These are phyloP conservation scores for Schizopora paradoxa DNA, from an alignment of 1,284 basidiomycete species.

Conservation along the genomic window DNA sequence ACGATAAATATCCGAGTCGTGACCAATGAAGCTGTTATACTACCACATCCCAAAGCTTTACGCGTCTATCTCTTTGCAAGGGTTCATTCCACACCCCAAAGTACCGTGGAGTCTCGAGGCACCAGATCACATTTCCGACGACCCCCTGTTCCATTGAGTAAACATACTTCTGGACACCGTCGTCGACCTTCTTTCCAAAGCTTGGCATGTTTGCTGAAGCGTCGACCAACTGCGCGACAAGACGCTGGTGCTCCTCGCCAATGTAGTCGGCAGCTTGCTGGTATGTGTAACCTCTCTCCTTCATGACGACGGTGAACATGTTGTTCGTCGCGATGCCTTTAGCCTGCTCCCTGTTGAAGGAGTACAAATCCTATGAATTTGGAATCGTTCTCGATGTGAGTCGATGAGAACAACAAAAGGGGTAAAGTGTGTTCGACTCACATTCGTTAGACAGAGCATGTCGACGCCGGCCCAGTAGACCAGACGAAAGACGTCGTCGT, in stretches of 20 bases:
- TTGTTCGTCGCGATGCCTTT: conserved; percentile 48
- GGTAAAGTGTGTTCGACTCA: too few relatives aligned
- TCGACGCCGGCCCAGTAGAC: conserved; percentile 57
- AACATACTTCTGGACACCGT: conserved; percentile 29
- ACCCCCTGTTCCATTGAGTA: conserved; percentile 34
- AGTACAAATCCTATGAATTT: conserved; percentile 49
- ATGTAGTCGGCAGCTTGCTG: conserved; percentile 58
- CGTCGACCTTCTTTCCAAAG: conserved; percentile 28
- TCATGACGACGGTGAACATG: conserved; percentile 55
- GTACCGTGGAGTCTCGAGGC: conserved; percentile 36
- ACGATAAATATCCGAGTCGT: too few relatives aligned
- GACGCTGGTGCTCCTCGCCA: conserved; percentile 44
- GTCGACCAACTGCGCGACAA: conserved; percentile 45
- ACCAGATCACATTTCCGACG: conserved; percentile 36
- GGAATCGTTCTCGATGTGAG: background rate
- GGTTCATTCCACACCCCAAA: conserved; percentile 23
- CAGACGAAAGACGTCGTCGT: conserved; percentile 46
- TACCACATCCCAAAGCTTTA: too few relatives aligned
- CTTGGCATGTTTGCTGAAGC: too few relatives aligned
- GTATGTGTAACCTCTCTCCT: conserved; percentile 41
- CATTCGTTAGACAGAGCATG: conserved; percentile 65
- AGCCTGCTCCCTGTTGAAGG: conserved; percentile 58
- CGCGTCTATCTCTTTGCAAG: too few relatives aligned
- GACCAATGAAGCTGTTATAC: too few relatives aligned
- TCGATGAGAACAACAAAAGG: conserved; percentile 4